A percentile compares a stretch with the other conserved stretches of the same genome.
Conservation (phyloP, 352 stramenopile species). For the Globisporangium sylvaticum region DNA sequence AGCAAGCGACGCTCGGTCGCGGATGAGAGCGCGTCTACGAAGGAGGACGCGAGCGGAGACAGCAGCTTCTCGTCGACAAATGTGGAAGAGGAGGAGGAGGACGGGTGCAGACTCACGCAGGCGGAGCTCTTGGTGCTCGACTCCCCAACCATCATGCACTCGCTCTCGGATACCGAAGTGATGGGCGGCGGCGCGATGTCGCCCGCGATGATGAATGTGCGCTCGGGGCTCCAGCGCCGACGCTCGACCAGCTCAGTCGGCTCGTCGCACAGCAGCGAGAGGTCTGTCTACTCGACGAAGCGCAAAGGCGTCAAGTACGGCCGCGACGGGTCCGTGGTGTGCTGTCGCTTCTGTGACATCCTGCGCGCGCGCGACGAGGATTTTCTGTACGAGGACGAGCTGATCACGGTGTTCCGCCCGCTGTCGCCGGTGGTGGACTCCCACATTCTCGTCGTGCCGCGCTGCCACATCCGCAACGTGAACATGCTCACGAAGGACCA, state of each 20-base stretch:
- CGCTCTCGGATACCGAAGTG: slow-evolving; percentile 44
- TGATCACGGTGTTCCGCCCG: slow-evolving; percentile 73
- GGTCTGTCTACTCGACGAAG: slow-evolving; percentile 38
- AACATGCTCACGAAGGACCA: slow-evolving; percentile 71
- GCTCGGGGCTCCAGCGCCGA: slow-evolving; percentile 9
- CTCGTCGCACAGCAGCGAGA: slow-evolving; percentile 19
- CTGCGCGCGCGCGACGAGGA: slow-evolving; percentile 50
- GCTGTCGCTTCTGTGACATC: slow-evolving; percentile 86
- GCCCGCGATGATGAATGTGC: background rate
- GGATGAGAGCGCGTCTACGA: background rate
- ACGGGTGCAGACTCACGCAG: slow-evolving; percentile 7
- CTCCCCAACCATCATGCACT: slow-evolving; percentile 23
- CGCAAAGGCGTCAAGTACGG: slow-evolving; percentile 76
- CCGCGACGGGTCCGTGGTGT: slow-evolving; percentile 53
- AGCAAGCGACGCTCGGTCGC: background rate
- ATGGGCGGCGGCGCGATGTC: slow-evolving; percentile 22
- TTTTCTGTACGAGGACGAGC: slow-evolving; percentile 80
- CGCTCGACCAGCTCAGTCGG: slow-evolving; percentile 16
- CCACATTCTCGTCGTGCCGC: slow-evolving; percentile 80
- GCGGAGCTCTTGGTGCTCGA: slow-evolving; percentile 7
- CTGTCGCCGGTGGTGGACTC: slow-evolving; percentile 61
- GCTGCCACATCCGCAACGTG: slow-evolving; percentile 82
- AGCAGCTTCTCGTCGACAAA: slow-evolving; percentile 19
- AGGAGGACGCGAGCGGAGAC: slow-evolving; percentile 10
- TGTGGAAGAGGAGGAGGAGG: slow-evolving; percentile 7